Evolutionary conservation across 106 monocot genomes (phyloP).

Genomic region (Platanthera guangdongensis): DNA sequence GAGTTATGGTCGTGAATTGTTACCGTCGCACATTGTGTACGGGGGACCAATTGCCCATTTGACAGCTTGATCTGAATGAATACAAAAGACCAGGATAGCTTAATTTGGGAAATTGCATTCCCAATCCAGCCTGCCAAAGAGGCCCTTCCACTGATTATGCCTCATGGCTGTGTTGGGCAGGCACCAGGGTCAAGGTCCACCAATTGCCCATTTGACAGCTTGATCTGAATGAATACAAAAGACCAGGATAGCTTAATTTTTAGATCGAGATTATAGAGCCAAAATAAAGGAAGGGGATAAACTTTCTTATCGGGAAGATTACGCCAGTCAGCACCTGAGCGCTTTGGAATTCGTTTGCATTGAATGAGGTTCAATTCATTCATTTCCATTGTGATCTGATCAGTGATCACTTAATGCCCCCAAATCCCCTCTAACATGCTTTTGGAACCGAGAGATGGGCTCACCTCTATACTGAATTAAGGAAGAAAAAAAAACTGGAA

Average conservation of each 20-base stretch:
- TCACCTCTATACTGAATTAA: slow-evolving; percentile 54
- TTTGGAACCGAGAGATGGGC: slow-evolving; percentile 92
- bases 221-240: slow-evolving; percentile 36
- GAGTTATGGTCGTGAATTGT: too few relatives aligned
- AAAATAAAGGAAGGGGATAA: slow-evolving; percentile 3
- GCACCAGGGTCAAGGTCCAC: slow-evolving; percentile 94
- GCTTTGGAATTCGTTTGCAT: slow-evolving; percentile 81
- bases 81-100: slow-evolving; percentile 92
- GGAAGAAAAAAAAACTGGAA: background rate
- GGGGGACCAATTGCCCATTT: too few relatives aligned
- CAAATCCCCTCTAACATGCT: slow-evolving; percentile 70
- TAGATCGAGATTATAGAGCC: background rate
- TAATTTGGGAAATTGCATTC: slow-evolving; percentile 97
- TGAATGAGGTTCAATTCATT: slow-evolving; percentile 89
- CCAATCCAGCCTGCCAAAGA: slow-evolving; percentile 82
- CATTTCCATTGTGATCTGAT: slow-evolving; percentile 97
- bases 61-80: slow-evolving; percentile 73
- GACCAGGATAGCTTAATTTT: background rate
- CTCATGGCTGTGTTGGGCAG: slow-evolving; percentile 82
- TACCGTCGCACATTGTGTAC: too few relatives aligned
- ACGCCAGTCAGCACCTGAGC: slow-evolving; percentile 87
- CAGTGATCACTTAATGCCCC: slow-evolving; percentile 63
- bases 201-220: slow-evolving; percentile 59
- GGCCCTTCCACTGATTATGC: slow-evolving; percentile 98
- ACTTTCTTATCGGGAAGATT: slow-evolving; percentile 95